Conservation (phyloP, 2,329 filamentous ascomycete species). For the Paraphoma chrysanthemicola region DNA sequence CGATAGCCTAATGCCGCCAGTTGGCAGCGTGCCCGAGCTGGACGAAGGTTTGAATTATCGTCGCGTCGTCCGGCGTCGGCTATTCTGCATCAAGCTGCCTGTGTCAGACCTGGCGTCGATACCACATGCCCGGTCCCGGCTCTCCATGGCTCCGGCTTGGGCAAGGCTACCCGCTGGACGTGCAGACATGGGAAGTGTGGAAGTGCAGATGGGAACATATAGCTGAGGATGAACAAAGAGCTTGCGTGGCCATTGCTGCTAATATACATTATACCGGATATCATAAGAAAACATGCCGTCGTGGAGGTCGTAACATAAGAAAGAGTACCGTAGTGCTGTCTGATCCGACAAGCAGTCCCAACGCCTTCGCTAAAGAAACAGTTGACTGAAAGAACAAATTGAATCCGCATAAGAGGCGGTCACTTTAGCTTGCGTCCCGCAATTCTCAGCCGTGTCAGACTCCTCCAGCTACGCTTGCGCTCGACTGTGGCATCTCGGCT, state of each 20-base stretch:
- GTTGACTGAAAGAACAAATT: slow-evolving; percentile 2
- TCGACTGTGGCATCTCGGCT: slow-evolving; percentile 15
- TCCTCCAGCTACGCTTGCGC: slow-evolving; percentile 31
- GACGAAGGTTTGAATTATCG: not conserved
- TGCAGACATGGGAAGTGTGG: not conserved
- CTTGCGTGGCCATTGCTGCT: not conserved
- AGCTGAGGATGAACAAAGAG: not conserved
- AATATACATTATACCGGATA: not conserved
- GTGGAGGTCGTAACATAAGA: slow-evolving; percentile 18
- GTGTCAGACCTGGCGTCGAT: not conserved
- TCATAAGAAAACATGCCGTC: slow-evolving; percentile 2
- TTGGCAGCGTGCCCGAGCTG: too few relatives aligned
- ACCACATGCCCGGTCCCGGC: not conserved
- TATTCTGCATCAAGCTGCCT: not conserved
- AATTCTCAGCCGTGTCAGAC: slow-evolving; percentile 26
- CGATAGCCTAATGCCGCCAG: not conserved
- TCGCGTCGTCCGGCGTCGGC: not conserved
- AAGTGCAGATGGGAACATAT: not conserved
- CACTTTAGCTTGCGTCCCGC: slow-evolving; percentile 10
- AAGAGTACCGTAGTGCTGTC: slow-evolving; percentile 4
- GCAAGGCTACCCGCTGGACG: not conserved
- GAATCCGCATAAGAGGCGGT: not conserved
- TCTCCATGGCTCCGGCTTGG: not conserved
- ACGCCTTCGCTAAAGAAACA: slow-evolving; percentile 25
- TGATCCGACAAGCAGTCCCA: slow-evolving; percentile 5